phyloP scores from a whole-genome alignment of 139 green algal genomes.

The Deuterostichococcus epilithicus region DNA sequence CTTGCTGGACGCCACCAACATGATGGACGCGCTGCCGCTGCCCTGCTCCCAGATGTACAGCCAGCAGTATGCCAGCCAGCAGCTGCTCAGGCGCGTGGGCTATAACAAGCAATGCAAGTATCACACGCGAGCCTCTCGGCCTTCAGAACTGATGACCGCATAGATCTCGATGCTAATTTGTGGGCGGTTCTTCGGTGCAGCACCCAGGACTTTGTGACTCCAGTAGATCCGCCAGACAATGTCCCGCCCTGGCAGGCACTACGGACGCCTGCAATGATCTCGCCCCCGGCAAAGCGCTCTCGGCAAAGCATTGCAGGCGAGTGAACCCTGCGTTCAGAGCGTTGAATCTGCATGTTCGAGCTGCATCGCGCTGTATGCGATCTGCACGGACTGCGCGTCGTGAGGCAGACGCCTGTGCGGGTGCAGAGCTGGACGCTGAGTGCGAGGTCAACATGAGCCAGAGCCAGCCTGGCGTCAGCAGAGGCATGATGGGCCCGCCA shows the following conservation, averaged over 20 bases:
- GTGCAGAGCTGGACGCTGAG: not conserved
- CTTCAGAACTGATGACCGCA: too few relatives aligned
- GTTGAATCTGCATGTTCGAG: too few relatives aligned
- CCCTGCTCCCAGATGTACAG: not conserved
- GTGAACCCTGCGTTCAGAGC: too few relatives aligned
- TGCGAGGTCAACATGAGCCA: not conserved
- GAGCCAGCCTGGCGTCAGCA: not conserved
- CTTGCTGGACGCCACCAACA: not conserved
- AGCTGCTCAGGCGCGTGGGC: not conserved
- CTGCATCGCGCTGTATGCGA: not conserved
- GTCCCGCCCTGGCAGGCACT: slow-evolving; percentile 10
- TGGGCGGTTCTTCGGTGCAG: too few relatives aligned
- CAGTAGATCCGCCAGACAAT: slow-evolving; percentile 39
- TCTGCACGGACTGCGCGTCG: not conserved
- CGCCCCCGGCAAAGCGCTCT: slow-evolving; percentile 15
- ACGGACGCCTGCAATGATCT: slow-evolving; percentile 30
- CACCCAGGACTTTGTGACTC: slow-evolving; percentile 55
- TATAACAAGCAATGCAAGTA: too few relatives aligned
- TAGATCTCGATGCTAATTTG: too few relatives aligned
- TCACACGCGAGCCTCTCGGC: too few relatives aligned
- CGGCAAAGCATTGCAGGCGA: not conserved
- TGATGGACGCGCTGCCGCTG: not conserved
- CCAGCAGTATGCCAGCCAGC: not conserved
- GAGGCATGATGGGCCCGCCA: not conserved
- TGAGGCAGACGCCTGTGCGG: not conserved